Evolutionary conservation across 2,329 filamentous ascomycete species (phyloP), one percentile per base, ranked within the genome.

Genomic region (Lecanicillium sp.): DNA sequence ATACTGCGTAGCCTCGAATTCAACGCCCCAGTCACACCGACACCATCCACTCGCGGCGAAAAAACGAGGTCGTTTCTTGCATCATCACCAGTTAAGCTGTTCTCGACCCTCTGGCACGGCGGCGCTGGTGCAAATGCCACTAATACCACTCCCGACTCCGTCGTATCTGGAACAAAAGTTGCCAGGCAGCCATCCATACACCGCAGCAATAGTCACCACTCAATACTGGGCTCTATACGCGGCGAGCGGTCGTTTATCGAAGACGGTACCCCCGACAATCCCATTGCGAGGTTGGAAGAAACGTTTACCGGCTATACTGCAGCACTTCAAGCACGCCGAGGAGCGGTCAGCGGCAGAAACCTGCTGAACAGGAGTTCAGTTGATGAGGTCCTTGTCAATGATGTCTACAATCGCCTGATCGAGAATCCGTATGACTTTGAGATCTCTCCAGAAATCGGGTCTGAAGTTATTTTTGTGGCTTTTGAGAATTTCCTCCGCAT

Each of bases 401-500:
- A 94, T 49, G 68, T 95, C 2, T 95, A 95, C 62, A 95, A 95
- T 54, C 75, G 80, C 25, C 71, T 95, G 12, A 78, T 94, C 14
- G 88, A 95, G 56, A 83, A 83, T 46, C 85, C 88, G 0, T 82
- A 78, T 37, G 87, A 86, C 51, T 73, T 85, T 46, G 83, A 94
- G 38, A 68, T 80, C 9, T 78, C 85, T 2, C 73, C 79, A 0
- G 87, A 95, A 43, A 72, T 85, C 8, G 75, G 80, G 3, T 78
- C 90, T 8, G 88, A 95, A 52, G 80, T 90, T 15, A 73, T 96
- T 5, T 94, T 95, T 54, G 83, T 85, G 18, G 84, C 89, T 0
- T 96, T 95, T 56, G 89, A 95, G 57, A 95, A 94, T 45, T 96
- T 95, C 50, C 66, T 95, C 43, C 80, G 79, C 42, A 81, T 88